These are phyloP conservation scores for Linnemannia hyalina DNA, from an alignment of 192 early-diverging fungal species.

Conservation along the genomic window DNA sequence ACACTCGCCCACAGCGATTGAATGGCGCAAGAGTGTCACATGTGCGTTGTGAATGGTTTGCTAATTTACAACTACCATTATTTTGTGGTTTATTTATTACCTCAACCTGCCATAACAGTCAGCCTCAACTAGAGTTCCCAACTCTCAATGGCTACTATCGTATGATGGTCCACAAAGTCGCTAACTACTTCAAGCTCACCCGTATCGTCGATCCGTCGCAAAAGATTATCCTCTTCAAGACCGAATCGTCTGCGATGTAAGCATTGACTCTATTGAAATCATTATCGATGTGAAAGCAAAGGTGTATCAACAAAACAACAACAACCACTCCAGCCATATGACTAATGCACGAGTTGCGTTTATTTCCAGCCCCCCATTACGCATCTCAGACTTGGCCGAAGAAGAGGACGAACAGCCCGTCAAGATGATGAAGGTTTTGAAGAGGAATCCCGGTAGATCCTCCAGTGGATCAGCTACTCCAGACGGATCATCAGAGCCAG, in stretches of 20 bases:
- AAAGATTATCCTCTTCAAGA: slow-evolving; percentile 71
- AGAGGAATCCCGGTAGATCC: slow-evolving; percentile 44
- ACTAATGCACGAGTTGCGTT: neutral
- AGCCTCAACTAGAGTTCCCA: slow-evolving; percentile 70
- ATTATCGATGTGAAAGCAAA: neutral
- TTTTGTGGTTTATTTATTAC: neutral
- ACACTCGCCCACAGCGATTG: neutral
- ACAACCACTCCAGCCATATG: neutral
- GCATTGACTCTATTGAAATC: neutral
- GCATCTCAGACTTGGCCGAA: slow-evolving; percentile 64
- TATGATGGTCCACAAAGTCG: slow-evolving; percentile 78
- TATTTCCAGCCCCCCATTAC: slow-evolving; percentile 49
- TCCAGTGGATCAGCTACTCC: slow-evolving; percentile 21
- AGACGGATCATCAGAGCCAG: slow-evolving; percentile 54
- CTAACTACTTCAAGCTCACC: slow-evolving; percentile 74
- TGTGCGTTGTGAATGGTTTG: neutral
- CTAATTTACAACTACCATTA: neutral
- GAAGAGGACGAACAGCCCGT: slow-evolving; percentile 58
- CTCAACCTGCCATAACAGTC: slow-evolving; percentile 42
- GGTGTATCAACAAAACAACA: neutral
- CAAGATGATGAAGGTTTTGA: slow-evolving; percentile 63
- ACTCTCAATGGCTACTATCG: slow-evolving; percentile 83
- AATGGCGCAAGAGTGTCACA: slow-evolving; percentile 4
- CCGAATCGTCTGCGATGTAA: slow-evolving; percentile 69
- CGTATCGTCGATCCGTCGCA: slow-evolving; percentile 70